Conservation (phyloP, 129 eudicot species). For the Cynara cardunculus region DNA sequence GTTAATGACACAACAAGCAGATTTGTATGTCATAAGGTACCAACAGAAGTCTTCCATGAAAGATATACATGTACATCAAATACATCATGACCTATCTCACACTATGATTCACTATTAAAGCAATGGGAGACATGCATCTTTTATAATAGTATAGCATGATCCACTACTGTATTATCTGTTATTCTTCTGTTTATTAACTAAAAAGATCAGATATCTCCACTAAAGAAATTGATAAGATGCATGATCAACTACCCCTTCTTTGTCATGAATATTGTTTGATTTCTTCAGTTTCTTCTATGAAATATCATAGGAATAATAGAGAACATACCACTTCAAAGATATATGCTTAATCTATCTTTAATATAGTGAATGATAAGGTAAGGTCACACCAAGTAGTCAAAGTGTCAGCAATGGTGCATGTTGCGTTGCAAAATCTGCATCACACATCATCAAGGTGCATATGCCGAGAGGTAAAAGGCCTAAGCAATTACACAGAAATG, state of each 20-base stretch:
- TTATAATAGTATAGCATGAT: not conserved
- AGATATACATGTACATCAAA: not conserved
- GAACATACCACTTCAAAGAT: not conserved
- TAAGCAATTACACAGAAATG: not conserved
- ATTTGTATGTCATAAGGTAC: not conserved
- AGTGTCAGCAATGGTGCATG: conserved; percentile 5
- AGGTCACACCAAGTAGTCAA: not conserved
- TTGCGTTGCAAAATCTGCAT: not conserved
- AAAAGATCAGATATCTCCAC: not conserved
- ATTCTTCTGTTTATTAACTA: not conserved
- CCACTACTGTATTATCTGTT: not conserved
- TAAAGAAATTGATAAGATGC: conserved; percentile 6
- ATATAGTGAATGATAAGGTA: not conserved
- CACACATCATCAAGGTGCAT: not conserved
- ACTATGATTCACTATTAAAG: not conserved
- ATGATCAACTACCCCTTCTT: not conserved
- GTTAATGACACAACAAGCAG: conserved; percentile 15
- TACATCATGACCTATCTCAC: not conserved
- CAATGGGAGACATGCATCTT: conserved; percentile 4
- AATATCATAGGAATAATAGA: not conserved
- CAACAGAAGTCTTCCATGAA: not conserved
- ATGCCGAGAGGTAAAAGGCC: not conserved
- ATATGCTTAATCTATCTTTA: not conserved
- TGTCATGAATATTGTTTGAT: not conserved
- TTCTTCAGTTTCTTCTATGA: not conserved